Evolutionary conservation across 306 rosid species (phyloP).

Genomic region (Vicia sativa): DNA sequence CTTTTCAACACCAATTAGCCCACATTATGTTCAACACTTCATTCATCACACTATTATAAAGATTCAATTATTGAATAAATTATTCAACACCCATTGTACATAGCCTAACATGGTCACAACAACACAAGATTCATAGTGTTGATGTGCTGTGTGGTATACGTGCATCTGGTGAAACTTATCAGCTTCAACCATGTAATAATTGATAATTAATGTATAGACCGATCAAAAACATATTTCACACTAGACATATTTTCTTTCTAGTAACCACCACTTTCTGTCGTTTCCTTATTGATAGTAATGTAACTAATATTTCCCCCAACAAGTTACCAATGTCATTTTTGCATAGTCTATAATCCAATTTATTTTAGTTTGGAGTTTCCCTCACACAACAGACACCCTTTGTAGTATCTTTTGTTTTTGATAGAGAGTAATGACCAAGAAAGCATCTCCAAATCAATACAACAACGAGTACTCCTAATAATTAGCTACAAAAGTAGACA

Average conservation of each 20-base stretch:
- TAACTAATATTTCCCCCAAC: constrained; percentile 17
- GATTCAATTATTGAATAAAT: too few relatives aligned
- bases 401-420: neutral
- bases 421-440: constrained; percentile 8
- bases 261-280: constrained; percentile 32
- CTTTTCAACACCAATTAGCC: too few relatives aligned
- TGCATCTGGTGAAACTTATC: constrained; percentile 9
- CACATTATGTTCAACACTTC: too few relatives aligned
- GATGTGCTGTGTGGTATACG: neutral
- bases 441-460: constrained; percentile 22
- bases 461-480: neutral
- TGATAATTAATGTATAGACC: constrained; percentile 12
- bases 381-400: neutral
- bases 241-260: neutral
- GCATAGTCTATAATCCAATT: neutral
- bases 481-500: constrained; percentile 21
- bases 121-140: neutral
- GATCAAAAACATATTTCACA: neutral
- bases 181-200: neutral
- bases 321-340: neutral
- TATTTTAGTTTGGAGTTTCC: constrained; percentile 8
- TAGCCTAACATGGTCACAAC: too few relatives aligned
- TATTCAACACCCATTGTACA: too few relatives aligned
- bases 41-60: too few relatives aligned
- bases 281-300: constrained; percentile 15